These are phyloP conservation scores for Polyporus tsugae DNA, from an alignment of 1,284 basidiomycete species.

Conservation along the genomic window DNA sequence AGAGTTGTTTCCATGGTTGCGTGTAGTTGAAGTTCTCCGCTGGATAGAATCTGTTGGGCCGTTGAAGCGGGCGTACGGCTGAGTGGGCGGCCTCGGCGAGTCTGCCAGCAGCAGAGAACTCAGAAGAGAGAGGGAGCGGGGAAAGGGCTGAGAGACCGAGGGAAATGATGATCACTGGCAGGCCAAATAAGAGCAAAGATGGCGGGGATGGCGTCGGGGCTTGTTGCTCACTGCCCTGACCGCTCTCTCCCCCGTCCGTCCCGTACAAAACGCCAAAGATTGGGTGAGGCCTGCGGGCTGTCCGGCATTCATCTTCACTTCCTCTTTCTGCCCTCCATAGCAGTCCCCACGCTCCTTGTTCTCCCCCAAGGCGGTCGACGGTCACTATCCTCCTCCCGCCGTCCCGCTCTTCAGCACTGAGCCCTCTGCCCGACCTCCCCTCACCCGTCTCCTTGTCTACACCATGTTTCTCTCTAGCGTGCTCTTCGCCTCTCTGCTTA, in stretches of 20 bases:
- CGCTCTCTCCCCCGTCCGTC: conserved; percentile 6
- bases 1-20: conserved; percentile 20
- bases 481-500: conserved; percentile 32
- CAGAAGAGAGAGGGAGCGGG: conserved; percentile 5
- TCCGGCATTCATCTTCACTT: conserved; percentile 26
- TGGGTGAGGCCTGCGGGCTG: conserved; percentile 20
- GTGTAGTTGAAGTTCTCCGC: background rate
- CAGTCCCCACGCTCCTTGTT: conserved; percentile 40
- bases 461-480: conserved; percentile 33
- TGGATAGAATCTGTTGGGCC: conserved; percentile 5
- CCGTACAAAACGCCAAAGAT: conserved; percentile 19
- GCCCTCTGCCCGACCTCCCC: conserved; percentile 13
- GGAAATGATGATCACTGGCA: conserved; percentile 27
- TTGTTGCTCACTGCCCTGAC: background rate
- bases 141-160: background rate
- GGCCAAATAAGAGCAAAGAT: conserved; percentile 23
- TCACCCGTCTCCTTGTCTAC: conserved; percentile 16
- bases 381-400: conserved; percentile 31
- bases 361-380: conserved; percentile 31
- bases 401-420: conserved; percentile 38
- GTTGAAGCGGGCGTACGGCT: background rate
- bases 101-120: background rate
- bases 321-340: conserved; percentile 35
- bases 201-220: background rate
- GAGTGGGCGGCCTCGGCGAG: background rate